phyloP scores from a whole-genome alignment of 2,329 filamentous ascomycete species.

The Pezicula neosporulosa region DNA sequence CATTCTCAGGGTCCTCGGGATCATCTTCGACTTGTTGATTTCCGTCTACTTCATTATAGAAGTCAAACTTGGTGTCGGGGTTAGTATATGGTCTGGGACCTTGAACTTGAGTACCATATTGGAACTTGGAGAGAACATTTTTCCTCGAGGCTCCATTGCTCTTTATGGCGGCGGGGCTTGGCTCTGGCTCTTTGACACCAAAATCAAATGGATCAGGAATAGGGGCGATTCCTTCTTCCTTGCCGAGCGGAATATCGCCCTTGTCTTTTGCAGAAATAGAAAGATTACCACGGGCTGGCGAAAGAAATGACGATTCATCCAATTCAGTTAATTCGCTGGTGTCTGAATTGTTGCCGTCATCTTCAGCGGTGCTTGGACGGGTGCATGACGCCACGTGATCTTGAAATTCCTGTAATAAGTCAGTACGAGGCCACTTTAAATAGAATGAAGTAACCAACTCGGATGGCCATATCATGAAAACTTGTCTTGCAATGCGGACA shows the following conservation, averaged over 20 bases:
- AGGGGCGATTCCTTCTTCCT: constrained; percentile 4
- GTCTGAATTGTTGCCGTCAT: constrained; percentile 12
- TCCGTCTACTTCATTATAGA: constrained; percentile 19
- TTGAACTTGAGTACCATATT: neutral
- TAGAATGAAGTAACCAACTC: constrained; percentile 2
- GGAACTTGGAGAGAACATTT: neutral
- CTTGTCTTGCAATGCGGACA: constrained; percentile 8
- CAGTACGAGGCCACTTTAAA: constrained; percentile 8
- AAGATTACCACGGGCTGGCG: constrained; percentile 15
- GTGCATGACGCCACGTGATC: constrained; percentile 25
- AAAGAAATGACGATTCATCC: constrained; percentile 10
- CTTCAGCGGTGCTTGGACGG: constrained; percentile 13
- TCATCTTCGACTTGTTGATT: constrained; percentile 11
- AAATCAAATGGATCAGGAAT: neutral
- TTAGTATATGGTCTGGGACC: constrained; percentile 14
- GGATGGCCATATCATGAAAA: constrained; percentile 7
- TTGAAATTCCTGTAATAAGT: constrained; percentile 22
- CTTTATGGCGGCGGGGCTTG: neutral
- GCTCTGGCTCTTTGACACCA: neutral
- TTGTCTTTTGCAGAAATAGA: neutral
- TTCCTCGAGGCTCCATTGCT: neutral
- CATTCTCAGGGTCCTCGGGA: constrained; percentile 7
- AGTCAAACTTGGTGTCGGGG: constrained; percentile 14
- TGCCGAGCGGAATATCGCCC: constrained; percentile 6
- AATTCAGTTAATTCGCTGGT: constrained; percentile 2